Percentiles rank a stretch among this genome's conserved stretches.
Evolutionary conservation across 495 filamentous ascomycete genomes (phyloP).

Genomic region (Aspergillus homomorphus): DNA sequence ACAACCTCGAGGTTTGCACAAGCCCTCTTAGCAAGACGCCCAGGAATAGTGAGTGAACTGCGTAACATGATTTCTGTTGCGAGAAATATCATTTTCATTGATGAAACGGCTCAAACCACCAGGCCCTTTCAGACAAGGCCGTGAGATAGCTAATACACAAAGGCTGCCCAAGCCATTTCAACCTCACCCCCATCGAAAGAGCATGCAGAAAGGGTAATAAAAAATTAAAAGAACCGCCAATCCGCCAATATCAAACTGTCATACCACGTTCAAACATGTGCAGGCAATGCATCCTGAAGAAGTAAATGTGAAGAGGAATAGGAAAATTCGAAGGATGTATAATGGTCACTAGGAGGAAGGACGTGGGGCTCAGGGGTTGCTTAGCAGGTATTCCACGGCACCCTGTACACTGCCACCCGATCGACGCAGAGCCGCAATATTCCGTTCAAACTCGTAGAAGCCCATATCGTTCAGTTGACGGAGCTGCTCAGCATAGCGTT

Average conservation of each 20-base stretch:
- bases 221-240: constrained; percentile 8
- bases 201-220: constrained; percentile 9
- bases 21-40: too few species aligned
- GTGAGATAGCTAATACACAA: constrained; percentile 10
- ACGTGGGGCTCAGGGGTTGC: constrained; percentile 17
- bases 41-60: too few species aligned
- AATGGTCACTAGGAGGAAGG: constrained; percentile 17
- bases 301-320: background rate
- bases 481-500: constrained; percentile 85
- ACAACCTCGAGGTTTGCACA: too few species aligned
- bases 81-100: background rate
- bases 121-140: background rate
- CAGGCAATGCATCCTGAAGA: background rate
- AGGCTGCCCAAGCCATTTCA: background rate
- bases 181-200: constrained; percentile 7
- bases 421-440: constrained; percentile 82
- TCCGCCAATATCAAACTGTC: constrained; percentile 4
- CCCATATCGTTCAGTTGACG: constrained; percentile 98
- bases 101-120: background rate
- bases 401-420: constrained; percentile 94
- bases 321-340: background rate
- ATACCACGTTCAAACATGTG: background rate
- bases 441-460: constrained; percentile 93
- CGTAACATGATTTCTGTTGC: too few species aligned
- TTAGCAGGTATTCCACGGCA: constrained; percentile 74